Conservation (phyloP, 73 alveolate genomes). For the Paramecium sexaurelia region DNA sequence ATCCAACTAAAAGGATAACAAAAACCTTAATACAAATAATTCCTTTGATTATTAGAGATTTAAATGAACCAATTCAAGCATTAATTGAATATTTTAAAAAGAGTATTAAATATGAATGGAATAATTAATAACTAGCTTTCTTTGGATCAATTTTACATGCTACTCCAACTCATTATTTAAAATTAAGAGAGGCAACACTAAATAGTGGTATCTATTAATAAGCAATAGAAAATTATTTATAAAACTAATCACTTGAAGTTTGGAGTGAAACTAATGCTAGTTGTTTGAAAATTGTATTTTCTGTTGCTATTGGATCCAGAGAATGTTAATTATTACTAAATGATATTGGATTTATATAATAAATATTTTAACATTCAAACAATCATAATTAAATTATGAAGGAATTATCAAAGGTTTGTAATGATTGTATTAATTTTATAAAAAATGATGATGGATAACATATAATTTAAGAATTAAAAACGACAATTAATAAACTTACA, state of each 20-base stretch:
- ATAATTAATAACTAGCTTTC: neutral
- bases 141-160: neutral
- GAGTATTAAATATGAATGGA: neutral
- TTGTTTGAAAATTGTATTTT: slow-evolving; percentile 14
- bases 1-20: neutral
- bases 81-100: neutral
- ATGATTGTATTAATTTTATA: neutral
- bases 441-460: slow-evolving; percentile 4
- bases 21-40: neutral
- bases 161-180: slow-evolving; percentile 24
- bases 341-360: neutral
- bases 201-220: neutral
- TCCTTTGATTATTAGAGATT: slow-evolving; percentile 34
- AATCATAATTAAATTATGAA: neutral
- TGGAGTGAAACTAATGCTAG: neutral
- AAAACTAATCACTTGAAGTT: neutral
- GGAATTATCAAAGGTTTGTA: slow-evolving; percentile 7
- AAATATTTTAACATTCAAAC: neutral
- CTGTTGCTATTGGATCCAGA: neutral
- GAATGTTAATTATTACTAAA: neutral
- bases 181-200: neutral
- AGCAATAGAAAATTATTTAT: neutral
- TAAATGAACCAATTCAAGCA: neutral
- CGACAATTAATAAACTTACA: neutral
- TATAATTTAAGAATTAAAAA: neutral